Evolutionary conservation across 116 monocot genomes (phyloP), one percentile per base, ranked within the genome.

Genomic region (Phalaenopsis hybrid): DNA sequence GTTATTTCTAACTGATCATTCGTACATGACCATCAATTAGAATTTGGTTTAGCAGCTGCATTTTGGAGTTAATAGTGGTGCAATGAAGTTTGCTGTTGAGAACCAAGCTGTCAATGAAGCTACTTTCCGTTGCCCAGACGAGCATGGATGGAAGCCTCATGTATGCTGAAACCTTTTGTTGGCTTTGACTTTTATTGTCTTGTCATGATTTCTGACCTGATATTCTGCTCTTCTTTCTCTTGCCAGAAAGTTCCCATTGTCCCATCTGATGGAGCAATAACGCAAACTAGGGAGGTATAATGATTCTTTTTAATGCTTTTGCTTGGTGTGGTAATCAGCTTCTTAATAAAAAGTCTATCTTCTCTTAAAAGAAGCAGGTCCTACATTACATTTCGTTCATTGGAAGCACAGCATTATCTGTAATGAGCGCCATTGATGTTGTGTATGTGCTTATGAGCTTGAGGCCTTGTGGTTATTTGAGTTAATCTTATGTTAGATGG

Each of bases 21-120:
- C 41, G 8, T 0, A 17, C 74, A 74, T 74, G 7, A 50, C 50
- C 28, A 63, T 82, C 15, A 79, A 5, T 46, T 4, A 17, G 18
- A 34, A 59, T 61, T 37, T 74, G 57, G n/a, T 9, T 58, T 48
- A 49, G 79, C 86, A 95, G 95, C 73, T 95, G 16, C 95, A 95
- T 78, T 84, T 95, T 88, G 95, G 95, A 82, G 95, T 95, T 25
- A 95, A 93, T 82, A 95, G 95, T 87, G 91, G 93, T 79, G 85
- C 93, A 74, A 83, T 86, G 65, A 90, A 86, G 80, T 95, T 95
- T 83, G 90, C 92, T 45, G 78, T 95, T 48, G 95, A 95, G 82
- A 88, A 58, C 68, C 95, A 93, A 81, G 95, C 95, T 44, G 88
- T 95, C 57, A 95, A 95, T 85, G 95, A 95, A 81, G 95, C 95